These are phyloP conservation scores for Podospora appendiculata DNA, from an alignment of 495 filamentous ascomycete genomes.

Conservation along the genomic window DNA sequence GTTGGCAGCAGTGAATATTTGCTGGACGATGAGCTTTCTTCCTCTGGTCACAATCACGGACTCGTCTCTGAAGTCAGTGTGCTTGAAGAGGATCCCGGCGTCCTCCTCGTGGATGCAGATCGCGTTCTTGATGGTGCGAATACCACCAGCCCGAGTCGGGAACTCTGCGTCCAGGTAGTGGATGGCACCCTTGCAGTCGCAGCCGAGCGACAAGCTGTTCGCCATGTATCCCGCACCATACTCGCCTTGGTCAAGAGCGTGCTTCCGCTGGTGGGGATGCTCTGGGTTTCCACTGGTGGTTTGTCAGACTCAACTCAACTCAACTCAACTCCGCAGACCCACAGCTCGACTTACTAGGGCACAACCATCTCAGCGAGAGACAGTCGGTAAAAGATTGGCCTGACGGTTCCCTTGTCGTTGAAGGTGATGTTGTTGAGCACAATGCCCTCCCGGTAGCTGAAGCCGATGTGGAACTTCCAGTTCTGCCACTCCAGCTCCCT, in stretches of 20 bases:
- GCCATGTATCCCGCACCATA: constrained; percentile 96
- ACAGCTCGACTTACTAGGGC: constrained; percentile 54
- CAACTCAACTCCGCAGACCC: neutral
- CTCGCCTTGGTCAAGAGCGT: constrained; percentile 91
- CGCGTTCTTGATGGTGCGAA: constrained; percentile 83
- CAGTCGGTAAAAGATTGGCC: constrained; percentile 84
- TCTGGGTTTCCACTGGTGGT: constrained; percentile 66
- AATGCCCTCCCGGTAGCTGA: constrained; percentile 94
- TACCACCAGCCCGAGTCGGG: constrained; percentile 69
- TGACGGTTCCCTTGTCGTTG: constrained; percentile 75
- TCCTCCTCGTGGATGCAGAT: constrained; percentile 98
- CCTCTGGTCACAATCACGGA: constrained; percentile 79
- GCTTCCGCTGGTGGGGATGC: constrained; percentile 86
- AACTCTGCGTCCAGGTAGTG: constrained; percentile 83
- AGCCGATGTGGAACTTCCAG: constrained; percentile 89
- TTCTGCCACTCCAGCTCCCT: constrained; percentile 87
- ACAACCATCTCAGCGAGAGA: constrained; percentile 96
- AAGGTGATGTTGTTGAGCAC: constrained; percentile 86
- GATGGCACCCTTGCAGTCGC: constrained; percentile 92
- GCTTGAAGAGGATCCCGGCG: constrained; percentile 88
- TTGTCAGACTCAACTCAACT: neutral
- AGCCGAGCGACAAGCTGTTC: constrained; percentile 80
- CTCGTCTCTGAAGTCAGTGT: constrained; percentile 91
- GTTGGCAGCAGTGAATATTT: constrained; percentile 94
- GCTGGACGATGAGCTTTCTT: constrained; percentile 81